Percentiles rank a stretch among this genome's conserved stretches.
Evolutionary conservation across 345 rosid genomes (phyloP).

Genomic region (Atalantia buxifolia): DNA sequence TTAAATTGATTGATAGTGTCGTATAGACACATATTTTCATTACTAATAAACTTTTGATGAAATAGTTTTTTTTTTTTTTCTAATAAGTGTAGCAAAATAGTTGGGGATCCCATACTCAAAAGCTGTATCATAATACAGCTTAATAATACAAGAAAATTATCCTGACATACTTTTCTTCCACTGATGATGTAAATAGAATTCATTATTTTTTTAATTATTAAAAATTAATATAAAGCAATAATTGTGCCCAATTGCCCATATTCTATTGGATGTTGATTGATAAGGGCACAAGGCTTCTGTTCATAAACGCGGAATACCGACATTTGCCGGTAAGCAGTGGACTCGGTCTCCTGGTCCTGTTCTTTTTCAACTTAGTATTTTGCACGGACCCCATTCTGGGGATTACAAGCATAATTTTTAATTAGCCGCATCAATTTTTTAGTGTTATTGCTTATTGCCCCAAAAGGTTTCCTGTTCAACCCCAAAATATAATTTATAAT

Average conservation of each 20-base stretch:
- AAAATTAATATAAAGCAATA: neutral
- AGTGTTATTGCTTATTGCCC: too few relatives aligned
- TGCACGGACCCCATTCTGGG: neutral
- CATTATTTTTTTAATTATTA: neutral
- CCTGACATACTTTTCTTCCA: neutral
- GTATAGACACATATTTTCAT: too few relatives aligned
- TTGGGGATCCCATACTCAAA: neutral
- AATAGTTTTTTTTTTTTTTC: too few relatives aligned
- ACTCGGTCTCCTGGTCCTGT: neutral
- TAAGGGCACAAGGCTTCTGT: neutral
- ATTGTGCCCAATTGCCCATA: neutral
- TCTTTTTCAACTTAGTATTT: neutral
- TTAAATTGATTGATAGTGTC: too few relatives aligned
- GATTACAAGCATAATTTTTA: neutral
- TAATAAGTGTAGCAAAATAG: neutral
- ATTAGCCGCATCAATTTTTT: too few relatives aligned
- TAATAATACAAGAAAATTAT: too few relatives aligned
- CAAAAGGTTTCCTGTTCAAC: too few relatives aligned
- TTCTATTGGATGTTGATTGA: neutral
- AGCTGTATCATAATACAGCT: neutral
- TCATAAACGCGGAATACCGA: neutral
- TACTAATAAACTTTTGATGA: too few relatives aligned
- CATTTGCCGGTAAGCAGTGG: neutral
- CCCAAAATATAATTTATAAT: too few relatives aligned
- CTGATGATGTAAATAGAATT: neutral